phyloP scores from a whole-genome alignment of 345 rosid species.

The Citrus reticulata region DNA sequence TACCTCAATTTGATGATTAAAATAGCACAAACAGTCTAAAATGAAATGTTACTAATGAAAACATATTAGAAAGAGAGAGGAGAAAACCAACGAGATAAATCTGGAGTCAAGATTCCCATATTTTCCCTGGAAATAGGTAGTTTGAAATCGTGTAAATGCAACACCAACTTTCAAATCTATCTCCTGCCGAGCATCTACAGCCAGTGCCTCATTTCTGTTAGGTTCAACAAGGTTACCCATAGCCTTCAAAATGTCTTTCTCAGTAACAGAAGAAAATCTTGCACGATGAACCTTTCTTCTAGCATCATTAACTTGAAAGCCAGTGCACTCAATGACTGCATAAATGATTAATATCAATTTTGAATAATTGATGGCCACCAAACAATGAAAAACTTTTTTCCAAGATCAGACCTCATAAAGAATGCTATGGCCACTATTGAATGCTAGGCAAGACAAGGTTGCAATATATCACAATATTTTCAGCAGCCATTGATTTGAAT shows the following conservation, averaged over 20 bases:
- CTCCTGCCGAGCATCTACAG: constrained; percentile 99
- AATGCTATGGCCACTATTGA: not conserved
- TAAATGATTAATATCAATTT: not conserved
- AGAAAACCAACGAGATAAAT: constrained; percentile 86
- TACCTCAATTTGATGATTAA: not conserved
- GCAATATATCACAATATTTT: not conserved
- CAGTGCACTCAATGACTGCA: constrained; percentile 80
- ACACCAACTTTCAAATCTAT: constrained; percentile 99
- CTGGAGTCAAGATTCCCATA: constrained; percentile 92
- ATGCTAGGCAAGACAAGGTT: not conserved
- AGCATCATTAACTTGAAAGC: constrained; percentile 52
- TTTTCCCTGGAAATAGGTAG: constrained; percentile 91
- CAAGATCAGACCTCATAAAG: not conserved
- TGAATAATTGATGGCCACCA: not conserved
- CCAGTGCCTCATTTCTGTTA: constrained; percentile 79
- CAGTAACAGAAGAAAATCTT: constrained; percentile 93
- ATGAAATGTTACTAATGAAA: not conserved
- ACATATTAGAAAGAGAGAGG: constrained; percentile 18
- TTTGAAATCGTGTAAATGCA: constrained; percentile 93
- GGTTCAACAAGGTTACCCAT: constrained; percentile 85
- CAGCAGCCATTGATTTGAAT: not conserved
- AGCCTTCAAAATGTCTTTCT: constrained; percentile 83
- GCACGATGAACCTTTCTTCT: constrained; percentile 77
- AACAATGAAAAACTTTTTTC: not conserved
- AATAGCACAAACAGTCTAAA: not conserved